Evolutionary conservation across 1,139 yeast genomes (phyloP).

Genomic region (Suhomyces terraborum): DNA sequence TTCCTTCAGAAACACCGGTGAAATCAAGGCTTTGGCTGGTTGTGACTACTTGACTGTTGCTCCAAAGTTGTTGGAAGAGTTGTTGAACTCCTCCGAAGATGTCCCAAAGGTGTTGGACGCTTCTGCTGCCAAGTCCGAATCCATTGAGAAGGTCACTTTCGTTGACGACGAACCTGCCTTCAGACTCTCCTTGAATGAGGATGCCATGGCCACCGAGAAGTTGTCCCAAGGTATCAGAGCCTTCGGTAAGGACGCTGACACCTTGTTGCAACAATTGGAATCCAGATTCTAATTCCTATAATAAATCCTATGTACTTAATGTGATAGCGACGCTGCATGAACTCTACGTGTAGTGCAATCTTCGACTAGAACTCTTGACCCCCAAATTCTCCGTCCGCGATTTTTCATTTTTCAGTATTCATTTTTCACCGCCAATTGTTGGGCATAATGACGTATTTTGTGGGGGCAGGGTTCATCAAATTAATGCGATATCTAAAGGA

Average conservation of each 20-base stretch:
- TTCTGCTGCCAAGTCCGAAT: slow-evolving; percentile 53
- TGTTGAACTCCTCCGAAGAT: slow-evolving; percentile 71
- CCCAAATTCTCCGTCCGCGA: too few relatives aligned
- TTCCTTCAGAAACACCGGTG: slow-evolving; percentile 97
- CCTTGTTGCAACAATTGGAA: slow-evolving; percentile 79
- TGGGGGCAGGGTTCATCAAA: too few relatives aligned
- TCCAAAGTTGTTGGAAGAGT: slow-evolving; percentile 89
- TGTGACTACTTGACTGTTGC: slow-evolving; percentile 95
- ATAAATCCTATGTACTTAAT: slow-evolving; percentile 20
- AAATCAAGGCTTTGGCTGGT: slow-evolving; percentile 96
- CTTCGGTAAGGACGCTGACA: slow-evolving; percentile 91
- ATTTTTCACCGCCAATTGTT: too few relatives aligned
- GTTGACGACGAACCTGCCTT: slow-evolving; percentile 84
- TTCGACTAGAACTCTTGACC: too few relatives aligned
- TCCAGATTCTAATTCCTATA: slow-evolving; percentile 53
- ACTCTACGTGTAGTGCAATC: not conserved
- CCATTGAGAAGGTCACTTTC: slow-evolving; percentile 72
- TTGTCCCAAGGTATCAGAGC: slow-evolving; percentile 96
- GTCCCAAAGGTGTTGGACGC: slow-evolving; percentile 83
- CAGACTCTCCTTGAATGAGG: slow-evolving; percentile 92
- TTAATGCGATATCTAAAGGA: too few relatives aligned
- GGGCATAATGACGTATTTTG: too few relatives aligned
- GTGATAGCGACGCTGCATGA: not conserved
- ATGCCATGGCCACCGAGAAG: slow-evolving; percentile 98
- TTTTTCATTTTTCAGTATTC: too few relatives aligned